A percentile compares a stretch with the other conserved stretches of the same genome.
phyloP scores from a whole-genome alignment of 2,329 filamentous ascomycete genomes.

The Fusarium sarcochroum region DNA sequence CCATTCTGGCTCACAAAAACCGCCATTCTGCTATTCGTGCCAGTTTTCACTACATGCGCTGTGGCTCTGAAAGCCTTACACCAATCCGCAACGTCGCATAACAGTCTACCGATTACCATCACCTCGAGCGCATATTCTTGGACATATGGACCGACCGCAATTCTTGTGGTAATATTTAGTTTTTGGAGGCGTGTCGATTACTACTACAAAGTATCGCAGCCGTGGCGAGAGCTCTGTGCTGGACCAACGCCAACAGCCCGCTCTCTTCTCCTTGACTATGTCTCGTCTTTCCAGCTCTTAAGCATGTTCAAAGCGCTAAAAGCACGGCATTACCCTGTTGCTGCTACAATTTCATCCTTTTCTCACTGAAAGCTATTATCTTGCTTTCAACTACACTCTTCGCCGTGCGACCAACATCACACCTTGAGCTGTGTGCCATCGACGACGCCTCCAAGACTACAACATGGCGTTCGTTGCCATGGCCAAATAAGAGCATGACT shows the following conservation, averaged over 20 bases:
- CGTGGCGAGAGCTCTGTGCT: background rate
- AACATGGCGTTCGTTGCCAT: no score
- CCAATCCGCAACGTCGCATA: fast-evolving
- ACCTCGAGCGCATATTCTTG: background rate
- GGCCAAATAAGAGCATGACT: no score
- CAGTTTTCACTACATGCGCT: no score
- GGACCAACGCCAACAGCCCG: fast-evolving
- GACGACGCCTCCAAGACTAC: no score
- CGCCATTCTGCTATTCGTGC: no score
- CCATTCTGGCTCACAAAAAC: background rate
- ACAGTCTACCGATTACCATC: background rate
- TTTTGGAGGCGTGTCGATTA: conserved; percentile 2
- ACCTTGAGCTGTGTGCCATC: no score
- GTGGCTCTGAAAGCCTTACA: background rate
- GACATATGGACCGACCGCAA: background rate
- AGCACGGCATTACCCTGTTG: fast-evolving
- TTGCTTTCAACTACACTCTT: background rate
- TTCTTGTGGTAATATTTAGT: background rate
- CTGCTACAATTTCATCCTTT: background rate
- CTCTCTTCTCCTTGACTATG: background rate
- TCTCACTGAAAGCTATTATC: background rate
- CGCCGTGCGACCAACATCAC: no score
- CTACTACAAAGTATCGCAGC: background rate
- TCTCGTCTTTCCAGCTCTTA: fast-evolving
- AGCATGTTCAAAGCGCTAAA: fast-evolving